Percentiles rank a stretch among this genome's conserved stretches.
phyloP scores from a whole-genome alignment of 768 basidiomycete species.

The Boletus pseudo-olivaceus region DNA sequence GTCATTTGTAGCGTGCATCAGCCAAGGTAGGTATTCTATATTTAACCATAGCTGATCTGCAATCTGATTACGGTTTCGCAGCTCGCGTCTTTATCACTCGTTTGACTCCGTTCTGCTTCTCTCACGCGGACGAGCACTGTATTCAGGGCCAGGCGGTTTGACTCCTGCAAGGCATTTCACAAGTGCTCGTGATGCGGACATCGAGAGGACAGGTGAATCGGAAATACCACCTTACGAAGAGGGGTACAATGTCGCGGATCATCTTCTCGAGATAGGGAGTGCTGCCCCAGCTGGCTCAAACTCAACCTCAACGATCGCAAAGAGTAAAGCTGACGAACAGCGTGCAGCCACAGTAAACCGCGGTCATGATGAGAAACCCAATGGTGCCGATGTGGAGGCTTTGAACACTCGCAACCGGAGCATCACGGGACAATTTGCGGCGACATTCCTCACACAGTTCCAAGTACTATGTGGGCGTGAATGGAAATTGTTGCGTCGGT shows the following conservation, averaged over 20 bases:
- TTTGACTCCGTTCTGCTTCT: conserved; percentile 83
- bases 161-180: conserved; percentile 69
- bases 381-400: conserved; percentile 18
- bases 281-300: conserved; percentile 49
- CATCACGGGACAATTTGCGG: conserved; percentile 44
- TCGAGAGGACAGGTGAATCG: conserved; percentile 34
- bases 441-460: conserved; percentile 88
- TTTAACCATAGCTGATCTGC: not conserved
- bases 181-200: conserved; percentile 19
- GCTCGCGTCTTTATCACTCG: conserved; percentile 78
- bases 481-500: conserved; percentile 78
- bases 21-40: conserved; percentile 51
- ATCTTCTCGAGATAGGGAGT: conserved; percentile 84
- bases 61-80: conserved; percentile 20
- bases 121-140: conserved; percentile 72
- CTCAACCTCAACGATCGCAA: conserved; percentile 28
- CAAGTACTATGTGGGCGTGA: conserved; percentile 79
- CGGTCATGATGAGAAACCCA: conserved; percentile 14
- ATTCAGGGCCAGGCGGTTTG: conserved; percentile 73
- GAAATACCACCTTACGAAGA: conserved; percentile 54
- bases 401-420: conserved; percentile 13
- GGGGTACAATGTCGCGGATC: conserved; percentile 92
- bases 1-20: conserved; percentile 88
- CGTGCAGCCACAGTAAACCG: not conserved
- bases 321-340: conserved; percentile 1